Percentiles rank a stretch among this genome's conserved stretches.
phyloP scores from a whole-genome alignment of 2,329 filamentous ascomycete genomes.

The Metarhizium robertsii region DNA sequence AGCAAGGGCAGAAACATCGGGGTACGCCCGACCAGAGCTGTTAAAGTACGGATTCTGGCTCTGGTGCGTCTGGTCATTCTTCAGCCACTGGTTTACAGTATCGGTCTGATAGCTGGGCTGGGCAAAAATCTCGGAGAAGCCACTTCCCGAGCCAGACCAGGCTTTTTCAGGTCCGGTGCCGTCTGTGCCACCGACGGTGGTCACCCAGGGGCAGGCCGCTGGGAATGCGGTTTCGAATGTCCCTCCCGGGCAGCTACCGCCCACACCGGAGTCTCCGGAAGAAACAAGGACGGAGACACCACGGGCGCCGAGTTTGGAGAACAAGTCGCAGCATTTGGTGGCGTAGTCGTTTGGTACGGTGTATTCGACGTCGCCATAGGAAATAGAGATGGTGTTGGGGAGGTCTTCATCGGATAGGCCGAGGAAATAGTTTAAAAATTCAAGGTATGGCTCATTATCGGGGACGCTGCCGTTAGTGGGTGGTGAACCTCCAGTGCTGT shows the following conservation, averaged over 20 bases:
- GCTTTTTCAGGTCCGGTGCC: neutral
- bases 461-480: neutral
- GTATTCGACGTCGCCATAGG: constrained; percentile 59
- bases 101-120: constrained; percentile 3
- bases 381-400: constrained; percentile 39
- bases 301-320: constrained; percentile 53
- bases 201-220: constrained; percentile 40
- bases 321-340: constrained; percentile 47
- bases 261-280: constrained; percentile 38
- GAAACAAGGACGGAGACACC: constrained; percentile 54
- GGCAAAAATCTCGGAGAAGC: constrained; percentile 3
- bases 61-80: constrained; percentile 2
- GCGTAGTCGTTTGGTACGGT: constrained; percentile 19
- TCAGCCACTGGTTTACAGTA: constrained; percentile 1
- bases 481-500: constrained; percentile 4
- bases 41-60: constrained; percentile 1
- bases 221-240: constrained; percentile 27
- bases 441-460: constrained; percentile 57
- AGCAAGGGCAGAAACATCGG: constrained; percentile 4
- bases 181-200: constrained; percentile 5
- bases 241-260: constrained; percentile 1
- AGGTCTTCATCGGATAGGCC: constrained; percentile 42
- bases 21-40: constrained; percentile 1
- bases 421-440: constrained; percentile 52
- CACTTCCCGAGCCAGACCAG: constrained; percentile 1